Conservation (phyloP, 1,284 basidiomycete species). For the Apiotrichum siamense region DNA sequence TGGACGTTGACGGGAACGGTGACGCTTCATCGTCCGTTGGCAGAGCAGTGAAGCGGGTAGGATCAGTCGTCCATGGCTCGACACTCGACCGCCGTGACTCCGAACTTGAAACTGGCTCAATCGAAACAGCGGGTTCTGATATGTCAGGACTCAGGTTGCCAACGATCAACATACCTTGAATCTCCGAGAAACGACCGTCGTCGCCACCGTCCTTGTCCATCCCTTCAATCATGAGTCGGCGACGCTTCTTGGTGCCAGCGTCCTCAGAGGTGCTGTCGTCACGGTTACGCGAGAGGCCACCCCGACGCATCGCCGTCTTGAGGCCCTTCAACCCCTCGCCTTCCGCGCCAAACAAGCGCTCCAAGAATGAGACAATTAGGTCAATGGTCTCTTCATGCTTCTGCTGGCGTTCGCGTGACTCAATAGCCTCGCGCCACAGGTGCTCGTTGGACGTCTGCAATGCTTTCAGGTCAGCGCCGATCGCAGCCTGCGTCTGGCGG, state of each 20-base stretch:
- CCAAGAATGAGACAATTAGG: conserved; percentile 87
- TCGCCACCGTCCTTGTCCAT: conserved; percentile 7
- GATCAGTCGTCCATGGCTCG: conserved; percentile 21
- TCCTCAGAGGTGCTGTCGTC: conserved; percentile 28
- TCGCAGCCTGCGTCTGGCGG: conserved; percentile 82
- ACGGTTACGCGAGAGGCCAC: conserved; percentile 19
- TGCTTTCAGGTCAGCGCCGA: conserved; percentile 80
- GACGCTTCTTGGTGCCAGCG: conserved; percentile 30
- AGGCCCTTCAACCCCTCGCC: conserved; percentile 41
- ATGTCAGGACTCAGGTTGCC: not conserved
- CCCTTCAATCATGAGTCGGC: conserved; percentile 39
- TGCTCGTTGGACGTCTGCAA: conserved; percentile 81
- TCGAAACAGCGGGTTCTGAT: conserved; percentile 3
- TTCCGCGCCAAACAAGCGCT: conserved; percentile 73
- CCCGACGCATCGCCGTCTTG: conserved; percentile 40
- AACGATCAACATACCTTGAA: conserved; percentile 28
- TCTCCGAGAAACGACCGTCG: conserved; percentile 29
- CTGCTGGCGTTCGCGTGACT: conserved; percentile 70
- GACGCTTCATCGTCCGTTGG: conserved; percentile 33
- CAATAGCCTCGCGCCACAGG: conserved; percentile 85
- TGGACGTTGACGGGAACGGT: no score
- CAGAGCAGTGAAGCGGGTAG: conserved; percentile 35
- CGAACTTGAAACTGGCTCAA: conserved; percentile 10
- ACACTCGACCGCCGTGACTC: conserved; percentile 8
- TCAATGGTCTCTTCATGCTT: conserved; percentile 98